Conservation (phyloP, 2,329 filamentous ascomycete genomes). For the Phyllosticta citriasiana region DNA sequence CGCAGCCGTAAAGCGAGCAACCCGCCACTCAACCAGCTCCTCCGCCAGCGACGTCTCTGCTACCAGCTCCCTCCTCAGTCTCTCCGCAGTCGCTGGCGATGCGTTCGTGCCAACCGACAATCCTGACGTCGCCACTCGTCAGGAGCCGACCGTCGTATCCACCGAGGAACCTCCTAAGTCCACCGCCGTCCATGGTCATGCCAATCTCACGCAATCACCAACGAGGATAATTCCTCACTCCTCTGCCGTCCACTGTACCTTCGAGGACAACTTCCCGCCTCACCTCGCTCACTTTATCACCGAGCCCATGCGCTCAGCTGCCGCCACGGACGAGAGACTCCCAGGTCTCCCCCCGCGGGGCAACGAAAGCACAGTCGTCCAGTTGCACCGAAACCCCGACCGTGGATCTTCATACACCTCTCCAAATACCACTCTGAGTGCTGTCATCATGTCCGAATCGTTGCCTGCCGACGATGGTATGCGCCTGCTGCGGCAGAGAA, state of each 20-base stretch:
- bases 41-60: not conserved
- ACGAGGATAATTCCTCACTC: slow-evolving; percentile 15
- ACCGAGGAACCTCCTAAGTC: slow-evolving; percentile 10
- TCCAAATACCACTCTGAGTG: not conserved
- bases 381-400: slow-evolving; percentile 3
- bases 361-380: not conserved
- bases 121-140: slow-evolving; percentile 10
- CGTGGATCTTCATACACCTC: slow-evolving; percentile 1
- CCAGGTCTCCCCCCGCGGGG: not conserved
- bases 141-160: slow-evolving; percentile 1
- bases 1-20: not conserved
- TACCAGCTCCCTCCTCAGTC: not conserved
- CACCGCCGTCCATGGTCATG: slow-evolving; percentile 9
- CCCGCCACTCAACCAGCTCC: not conserved
- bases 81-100: not conserved
- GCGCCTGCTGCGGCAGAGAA: slow-evolving; percentile 35
- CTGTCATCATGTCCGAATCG: slow-evolving; percentile 15
- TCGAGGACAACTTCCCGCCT: slow-evolving; percentile 16
- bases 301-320: slow-evolving; percentile 17
- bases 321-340: slow-evolving; percentile 11
- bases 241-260: slow-evolving; percentile 11
- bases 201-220: slow-evolving; percentile 14
- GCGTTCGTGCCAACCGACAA: slow-evolving; percentile 4
- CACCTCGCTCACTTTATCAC: slow-evolving; percentile 22
- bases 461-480: slow-evolving; percentile 43